These are phyloP conservation scores for Pyricularia grisea DNA, from an alignment of 2,329 filamentous ascomycete species.

Conservation along the genomic window DNA sequence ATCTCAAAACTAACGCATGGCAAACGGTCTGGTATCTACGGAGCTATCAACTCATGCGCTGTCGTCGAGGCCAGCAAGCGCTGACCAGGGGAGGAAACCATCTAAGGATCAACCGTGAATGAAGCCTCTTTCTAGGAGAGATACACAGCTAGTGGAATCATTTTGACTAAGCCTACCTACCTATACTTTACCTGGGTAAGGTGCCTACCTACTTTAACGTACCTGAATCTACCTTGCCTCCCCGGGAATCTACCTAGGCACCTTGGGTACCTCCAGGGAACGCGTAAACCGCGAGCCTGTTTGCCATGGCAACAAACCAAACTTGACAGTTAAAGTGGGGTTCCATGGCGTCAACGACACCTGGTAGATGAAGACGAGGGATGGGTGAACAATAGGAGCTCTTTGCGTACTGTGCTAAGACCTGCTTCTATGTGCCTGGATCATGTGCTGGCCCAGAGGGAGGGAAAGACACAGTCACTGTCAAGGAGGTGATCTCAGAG, in stretches of 20 bases:
- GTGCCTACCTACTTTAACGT: background rate
- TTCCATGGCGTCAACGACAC: background rate
- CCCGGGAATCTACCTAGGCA: too few species aligned
- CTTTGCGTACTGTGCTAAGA: background rate
- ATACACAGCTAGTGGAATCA: background rate
- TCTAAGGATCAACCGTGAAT: background rate
- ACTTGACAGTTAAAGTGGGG: background rate
- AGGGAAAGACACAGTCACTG: background rate
- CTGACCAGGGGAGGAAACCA: background rate
- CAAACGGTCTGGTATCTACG: background rate
- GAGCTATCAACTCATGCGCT: background rate
- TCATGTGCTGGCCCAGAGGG: background rate
- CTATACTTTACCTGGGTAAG: background rate
- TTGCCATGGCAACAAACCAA: background rate
- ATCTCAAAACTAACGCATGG: background rate
- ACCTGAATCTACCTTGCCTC: too few species aligned
- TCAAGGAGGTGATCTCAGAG: background rate
- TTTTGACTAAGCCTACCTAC: background rate
- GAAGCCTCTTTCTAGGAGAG: background rate
- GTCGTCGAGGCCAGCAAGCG: background rate
- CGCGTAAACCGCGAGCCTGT: background rate
- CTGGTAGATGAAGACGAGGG: background rate
- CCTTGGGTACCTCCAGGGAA: too few species aligned
- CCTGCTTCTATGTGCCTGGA: background rate
- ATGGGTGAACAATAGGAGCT: background rate